Evolutionary conservation across 2,329 filamentous ascomycete species (phyloP), one percentile per base, ranked within the genome.

Genomic region (Claviceps lovelessii): DNA sequence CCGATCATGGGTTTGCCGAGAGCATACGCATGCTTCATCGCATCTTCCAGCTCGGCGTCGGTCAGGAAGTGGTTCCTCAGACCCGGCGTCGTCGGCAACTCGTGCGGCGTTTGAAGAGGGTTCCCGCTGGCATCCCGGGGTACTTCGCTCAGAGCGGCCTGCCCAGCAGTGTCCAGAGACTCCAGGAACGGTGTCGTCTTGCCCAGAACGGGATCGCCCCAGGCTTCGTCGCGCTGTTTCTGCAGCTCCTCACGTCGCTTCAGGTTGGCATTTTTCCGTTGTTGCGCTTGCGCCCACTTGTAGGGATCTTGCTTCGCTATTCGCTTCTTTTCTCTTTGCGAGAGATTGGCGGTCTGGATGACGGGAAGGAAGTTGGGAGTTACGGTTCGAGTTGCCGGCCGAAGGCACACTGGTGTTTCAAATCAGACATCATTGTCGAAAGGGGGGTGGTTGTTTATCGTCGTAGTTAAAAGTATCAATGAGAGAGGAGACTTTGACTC

Each of bases 251-350:
- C 76, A 63, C 85, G 88, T 52, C 88, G 83, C 64, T 85, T 80
- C 49, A 91, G 68, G 66, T 95, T 95, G 60, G 86, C 88, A 11
- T 85, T 82, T 70, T 91, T 95, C 58, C 88, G 84, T 67, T 90
- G 88, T 63, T 86, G 81, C 37, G 88, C 84, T 70, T 94, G 88
- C 3, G 85, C 85, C 70, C 86, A 80, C 57, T 84, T 77, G 67
- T 94, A 96, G 0, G 90, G 90, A 63, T 97, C 89, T 65, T 81
- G 80, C 66, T 85, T 83, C 57, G 79, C 79, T 58, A 79, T 76
- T 57, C 80, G 78, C 67, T 83, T 83, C 71, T 80, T 80, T 60
- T 86, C 79, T 60, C 81, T 76, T 52, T 72, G 72, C 44, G 81
- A 80, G 28, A 84, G 67, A 61, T 80, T 81, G 51, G 86, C 84